Base-by-base conservation (phyloP, 2,329 filamentous ascomycete genomes). In the Fusarium incarnatum region DNA sequence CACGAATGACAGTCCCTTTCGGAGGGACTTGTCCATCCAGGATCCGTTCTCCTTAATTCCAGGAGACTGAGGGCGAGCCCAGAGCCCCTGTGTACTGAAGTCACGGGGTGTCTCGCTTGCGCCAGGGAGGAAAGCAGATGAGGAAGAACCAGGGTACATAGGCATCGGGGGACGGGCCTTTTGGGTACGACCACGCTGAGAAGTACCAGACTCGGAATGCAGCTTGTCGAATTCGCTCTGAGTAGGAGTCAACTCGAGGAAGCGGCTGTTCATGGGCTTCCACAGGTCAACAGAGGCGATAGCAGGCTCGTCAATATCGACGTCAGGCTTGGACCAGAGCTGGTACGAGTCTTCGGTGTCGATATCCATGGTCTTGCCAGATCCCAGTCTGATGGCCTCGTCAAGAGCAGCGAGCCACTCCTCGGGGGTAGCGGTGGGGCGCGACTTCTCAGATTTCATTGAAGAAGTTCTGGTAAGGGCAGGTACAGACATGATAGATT, bases 391-490 rank as follows among this genome's bases (percentile, higher is more conserved):
- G 46, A 74, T 70, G 34, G 74, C 74, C 44, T 74, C 73, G 8
- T 68, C 60, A 41, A 85, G 78, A 6, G 83, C 83, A 20, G 74
- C 73, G 11, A 78, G 74, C 83, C 83, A 84, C 56, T 78, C 54
- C 16, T 73, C 76, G 64, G 67, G 73, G 28, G 60, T 76, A 55
- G 70, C 77, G 62, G 57, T 69, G 25, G 68, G 76, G 52, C 68
- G 65, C 23, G 44, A 53, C 60, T 42, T 67, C 28, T 65, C 72
- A 11, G 65, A 70, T 25, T 61, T 65, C 57, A 75, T 69, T 16
- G 73, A 75, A 22, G 70, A 73, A 22, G 73, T 70, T 44, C 61
- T 74, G 23, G 66, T 70, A 23, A 67, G 53, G 25, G 58, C 50
- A 25, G 70, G 65, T 18, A 67, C 42, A 27, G 61, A 56, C 34